Conservation (phyloP, 169 alveolate species). For the Cyclospora cayetanensis region DNA sequence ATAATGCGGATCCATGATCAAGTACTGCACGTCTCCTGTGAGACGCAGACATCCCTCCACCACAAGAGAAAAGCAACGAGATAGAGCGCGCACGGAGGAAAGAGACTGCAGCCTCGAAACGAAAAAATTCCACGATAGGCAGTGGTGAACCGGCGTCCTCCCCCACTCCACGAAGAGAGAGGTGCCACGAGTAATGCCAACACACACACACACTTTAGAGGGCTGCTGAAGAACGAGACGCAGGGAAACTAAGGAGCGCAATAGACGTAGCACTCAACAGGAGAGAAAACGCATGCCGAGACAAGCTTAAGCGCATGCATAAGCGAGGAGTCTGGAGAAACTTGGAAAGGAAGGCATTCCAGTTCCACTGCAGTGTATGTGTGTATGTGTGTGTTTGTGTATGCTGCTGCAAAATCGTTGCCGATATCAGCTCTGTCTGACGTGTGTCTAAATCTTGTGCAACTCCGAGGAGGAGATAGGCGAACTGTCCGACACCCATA, state of each 20-base stretch:
- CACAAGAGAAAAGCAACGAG: neutral
- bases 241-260: neutral
- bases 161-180: neutral
- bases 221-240: too few relatives aligned
- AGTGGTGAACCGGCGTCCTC: neutral
- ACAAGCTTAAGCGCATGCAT: neutral
- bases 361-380: too few relatives aligned
- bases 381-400: too few relatives aligned
- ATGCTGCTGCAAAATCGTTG: too few relatives aligned
- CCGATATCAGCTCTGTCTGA: too few relatives aligned
- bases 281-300: neutral
- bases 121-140: too few relatives aligned
- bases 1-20: neutral
- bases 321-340: too few relatives aligned
- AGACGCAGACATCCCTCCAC: neutral
- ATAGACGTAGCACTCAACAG: neutral
- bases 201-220: too few relatives aligned
- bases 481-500: neutral
- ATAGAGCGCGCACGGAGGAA: neutral
- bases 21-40: neutral
- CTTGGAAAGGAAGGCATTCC: too few relatives aligned
- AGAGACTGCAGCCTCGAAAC: neutral
- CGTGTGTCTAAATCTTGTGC: neutral
- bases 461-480: neutral
- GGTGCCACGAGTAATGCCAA: neutral